Base-by-base conservation (phyloP, 768 basidiomycete genomes). In the Russula emetica region DNA sequence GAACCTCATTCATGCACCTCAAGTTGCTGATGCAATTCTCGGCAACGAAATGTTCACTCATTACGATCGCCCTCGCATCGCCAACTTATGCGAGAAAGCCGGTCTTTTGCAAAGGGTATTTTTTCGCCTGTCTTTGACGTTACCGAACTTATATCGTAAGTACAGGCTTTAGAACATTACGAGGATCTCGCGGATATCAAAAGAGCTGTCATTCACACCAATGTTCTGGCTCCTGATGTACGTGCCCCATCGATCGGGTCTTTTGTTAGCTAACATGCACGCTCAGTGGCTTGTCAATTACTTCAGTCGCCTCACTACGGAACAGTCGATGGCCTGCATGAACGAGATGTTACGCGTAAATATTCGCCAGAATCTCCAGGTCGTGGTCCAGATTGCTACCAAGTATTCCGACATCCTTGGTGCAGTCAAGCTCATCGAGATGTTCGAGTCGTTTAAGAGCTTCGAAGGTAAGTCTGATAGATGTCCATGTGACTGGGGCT, bases 101-200 rank as follows among this genome's bases (percentile, higher is more conserved):
- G 97, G 97, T 54, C 78, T 99, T 49, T 74, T 98, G 72, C 97
- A 98, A 76, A 80, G 95, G 62, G 94, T 94, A 72, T 16, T 30
- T 61, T 47, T 28, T 13, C n/a, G 3, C 36, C 38, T 60, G 18
- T 53, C 38, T 7, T 10, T 22, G 34, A 20, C 18, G n/a, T 11
- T 50, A 30, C n/a, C 47, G 28, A 14, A 22, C 32, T 32, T 63
- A 54, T 60, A 38, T 30, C 5, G 28, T 55, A n/a, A 61, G 53
- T 69, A n/a, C 64, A 96, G 92, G 97, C 97, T 45, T 81, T 99
- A 30, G 97, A 99, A 74, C 96, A 97, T 71, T 99, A 99, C 72
- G 94, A 98, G 70, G 97, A 98, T 71, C 80, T 96, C 67, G 87
- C 88, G n/a, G 97, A 98, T 72, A 99, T 99, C 78, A 99, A 98